A percentile compares a stretch with the other conserved stretches of the same genome.
Conservation (phyloP, 306 rosid species). For the Quercus engelmannii region DNA sequence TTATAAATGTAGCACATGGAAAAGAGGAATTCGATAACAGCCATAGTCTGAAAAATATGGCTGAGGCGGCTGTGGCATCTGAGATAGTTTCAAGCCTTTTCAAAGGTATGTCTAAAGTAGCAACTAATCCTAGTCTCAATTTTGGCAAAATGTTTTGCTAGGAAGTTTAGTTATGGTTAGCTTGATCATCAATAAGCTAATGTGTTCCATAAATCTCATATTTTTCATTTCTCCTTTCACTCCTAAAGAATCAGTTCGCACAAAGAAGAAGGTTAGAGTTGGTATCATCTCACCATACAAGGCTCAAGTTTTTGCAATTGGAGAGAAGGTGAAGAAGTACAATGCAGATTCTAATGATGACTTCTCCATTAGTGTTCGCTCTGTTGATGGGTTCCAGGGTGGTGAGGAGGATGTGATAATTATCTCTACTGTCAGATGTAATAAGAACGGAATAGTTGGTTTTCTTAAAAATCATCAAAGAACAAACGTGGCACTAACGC, state of each 20-base stretch:
- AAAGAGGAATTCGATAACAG: slow-evolving; percentile 19
- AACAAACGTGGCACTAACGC: slow-evolving; percentile 41
- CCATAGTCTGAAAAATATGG: slow-evolving; percentile 24
- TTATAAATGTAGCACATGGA: slow-evolving; percentile 27
- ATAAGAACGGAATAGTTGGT: slow-evolving; percentile 23
- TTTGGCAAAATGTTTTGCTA: background rate
- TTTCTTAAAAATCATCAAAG: slow-evolving; percentile 32
- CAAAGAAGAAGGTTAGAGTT: slow-evolving; percentile 21
- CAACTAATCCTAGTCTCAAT: background rate
- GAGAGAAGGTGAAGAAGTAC: slow-evolving; percentile 10
- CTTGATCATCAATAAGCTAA: background rate
- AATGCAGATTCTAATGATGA: background rate
- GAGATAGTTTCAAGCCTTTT: slow-evolving; percentile 35
- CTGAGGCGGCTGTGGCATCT: slow-evolving; percentile 29
- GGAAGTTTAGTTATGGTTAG: background rate
- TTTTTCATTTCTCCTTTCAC: background rate
- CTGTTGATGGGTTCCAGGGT: slow-evolving; percentile 50
- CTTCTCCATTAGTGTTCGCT: slow-evolving; percentile 27
- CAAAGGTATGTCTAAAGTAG: slow-evolving; percentile 14
- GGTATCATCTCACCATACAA: slow-evolving; percentile 47
- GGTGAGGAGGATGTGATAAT: slow-evolving; percentile 46
- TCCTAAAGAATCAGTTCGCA: slow-evolving; percentile 6
- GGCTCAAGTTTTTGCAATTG: slow-evolving; percentile 36
- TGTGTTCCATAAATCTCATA: too few relatives aligned
- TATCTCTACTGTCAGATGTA: slow-evolving; percentile 36